phyloP scores from a whole-genome alignment of 108 stramenopile species.

The Cyclostephanos tholiformis region DNA sequence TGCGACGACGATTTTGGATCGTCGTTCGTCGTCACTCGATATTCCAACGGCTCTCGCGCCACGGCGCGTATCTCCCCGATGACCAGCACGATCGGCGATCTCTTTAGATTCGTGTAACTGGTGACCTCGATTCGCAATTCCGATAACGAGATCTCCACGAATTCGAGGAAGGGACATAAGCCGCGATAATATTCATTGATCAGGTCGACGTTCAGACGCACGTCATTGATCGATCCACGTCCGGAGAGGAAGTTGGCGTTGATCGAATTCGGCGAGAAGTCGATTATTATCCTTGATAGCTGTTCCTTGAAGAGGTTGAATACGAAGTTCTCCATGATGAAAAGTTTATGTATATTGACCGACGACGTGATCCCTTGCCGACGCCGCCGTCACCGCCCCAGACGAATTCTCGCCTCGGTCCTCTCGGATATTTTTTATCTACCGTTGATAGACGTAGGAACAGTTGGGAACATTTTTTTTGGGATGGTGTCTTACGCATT shows the following conservation, averaged over 20 bases:
- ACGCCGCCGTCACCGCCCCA: too few relatives aligned
- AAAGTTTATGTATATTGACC: too few relatives aligned
- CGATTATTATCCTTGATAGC: constrained; percentile 75
- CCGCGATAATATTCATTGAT: constrained; percentile 59
- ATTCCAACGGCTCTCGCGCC: constrained; percentile 62
- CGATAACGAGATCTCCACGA: constrained; percentile 64
- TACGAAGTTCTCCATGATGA: constrained; percentile 76
- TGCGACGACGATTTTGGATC: constrained; percentile 6
- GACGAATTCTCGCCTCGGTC: too few relatives aligned
- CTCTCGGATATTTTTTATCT: too few relatives aligned
- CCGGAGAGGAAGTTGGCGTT: constrained; percentile 82
- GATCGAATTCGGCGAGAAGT: constrained; percentile 73
- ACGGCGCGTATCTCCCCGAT: constrained; percentile 63
- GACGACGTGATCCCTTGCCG: too few relatives aligned
- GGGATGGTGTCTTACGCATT: too few relatives aligned
- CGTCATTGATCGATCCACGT: constrained; percentile 74
- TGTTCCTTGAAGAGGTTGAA: constrained; percentile 80
- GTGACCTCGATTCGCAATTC: constrained; percentile 76
- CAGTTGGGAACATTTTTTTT: too few relatives aligned
- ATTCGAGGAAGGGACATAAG: constrained; percentile 55
- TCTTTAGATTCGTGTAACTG: constrained; percentile 75
- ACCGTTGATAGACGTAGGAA: too few relatives aligned
- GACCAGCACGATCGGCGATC: constrained; percentile 77
- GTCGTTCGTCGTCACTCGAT: constrained; percentile 23
- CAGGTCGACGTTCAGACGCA: constrained; percentile 63